Conservation (phyloP, 2,329 filamentous ascomycete genomes). For the Sordariomycetes sp. region DNA sequence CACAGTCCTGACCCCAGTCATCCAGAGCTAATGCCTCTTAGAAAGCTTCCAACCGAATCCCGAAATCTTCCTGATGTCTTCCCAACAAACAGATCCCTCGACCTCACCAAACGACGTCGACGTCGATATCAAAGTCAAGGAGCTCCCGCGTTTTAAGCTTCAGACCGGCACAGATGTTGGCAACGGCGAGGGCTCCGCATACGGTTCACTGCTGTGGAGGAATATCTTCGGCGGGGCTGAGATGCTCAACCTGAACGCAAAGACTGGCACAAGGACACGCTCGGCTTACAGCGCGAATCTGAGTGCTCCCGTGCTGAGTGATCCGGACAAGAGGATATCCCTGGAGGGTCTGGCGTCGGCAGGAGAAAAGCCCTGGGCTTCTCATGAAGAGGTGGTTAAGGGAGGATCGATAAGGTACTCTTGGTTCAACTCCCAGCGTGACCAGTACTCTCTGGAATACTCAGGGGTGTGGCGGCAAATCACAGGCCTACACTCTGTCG, state of each 20-base stretch:
- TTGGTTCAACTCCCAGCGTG: conserved; percentile 57
- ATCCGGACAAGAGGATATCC: conserved; percentile 72
- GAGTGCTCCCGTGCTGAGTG: conserved; percentile 71
- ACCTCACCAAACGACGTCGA: conserved; percentile 72
- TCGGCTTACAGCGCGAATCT: conserved; percentile 86
- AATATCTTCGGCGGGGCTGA: conserved; percentile 95
- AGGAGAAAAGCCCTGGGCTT: conserved; percentile 85
- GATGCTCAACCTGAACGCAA: conserved; percentile 77
- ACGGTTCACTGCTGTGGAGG: conserved; percentile 75
- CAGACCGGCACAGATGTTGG: conserved; percentile 94
- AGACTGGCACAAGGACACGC: conserved; percentile 79
- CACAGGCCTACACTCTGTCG: conserved; percentile 65
- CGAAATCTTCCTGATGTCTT: conserved; percentile 63
- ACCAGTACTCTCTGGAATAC: conserved; percentile 72
- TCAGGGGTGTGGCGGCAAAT: conserved; percentile 80
- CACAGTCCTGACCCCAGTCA: background rate
- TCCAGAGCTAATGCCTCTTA: conserved; percentile 24
- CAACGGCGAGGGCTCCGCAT: conserved; percentile 88
- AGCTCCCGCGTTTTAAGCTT: conserved; percentile 75
- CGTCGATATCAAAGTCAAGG: conserved; percentile 71
- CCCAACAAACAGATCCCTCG: conserved; percentile 58
- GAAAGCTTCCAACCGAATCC: conserved; percentile 84
- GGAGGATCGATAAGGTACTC: conserved; percentile 69
- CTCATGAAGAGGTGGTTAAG: conserved; percentile 81
- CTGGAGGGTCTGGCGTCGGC: conserved; percentile 75